phyloP scores from a whole-genome alignment of 805 yeast genomes.

The Kuraishia borneana region DNA sequence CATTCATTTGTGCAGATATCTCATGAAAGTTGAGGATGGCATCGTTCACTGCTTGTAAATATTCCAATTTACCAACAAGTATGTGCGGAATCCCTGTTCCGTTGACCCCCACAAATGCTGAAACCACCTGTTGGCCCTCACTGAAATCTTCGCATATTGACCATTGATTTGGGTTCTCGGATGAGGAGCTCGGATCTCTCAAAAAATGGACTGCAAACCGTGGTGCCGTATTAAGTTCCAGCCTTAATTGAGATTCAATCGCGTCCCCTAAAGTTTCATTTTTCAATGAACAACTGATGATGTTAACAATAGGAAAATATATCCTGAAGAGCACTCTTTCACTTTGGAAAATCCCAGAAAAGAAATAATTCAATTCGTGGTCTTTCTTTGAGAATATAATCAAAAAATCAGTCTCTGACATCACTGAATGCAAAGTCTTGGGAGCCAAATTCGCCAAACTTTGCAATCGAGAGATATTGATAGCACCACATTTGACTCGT shows the following conservation, averaged over 20 bases:
- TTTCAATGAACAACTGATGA: conserved; percentile 44
- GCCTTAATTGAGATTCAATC: conserved; percentile 14
- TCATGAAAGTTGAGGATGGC: conserved; percentile 18
- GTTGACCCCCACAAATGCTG: conserved; percentile 46
- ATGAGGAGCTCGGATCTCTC: conserved; percentile 32
- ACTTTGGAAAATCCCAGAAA: conserved; percentile 59
- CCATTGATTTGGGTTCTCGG: conserved; percentile 53
- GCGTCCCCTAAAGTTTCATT: conserved; percentile 12
- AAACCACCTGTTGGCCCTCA: conserved; percentile 71
- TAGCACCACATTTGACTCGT: conserved; percentile 55
- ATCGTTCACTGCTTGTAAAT: conserved; percentile 20
- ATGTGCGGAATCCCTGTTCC: conserved; percentile 62
- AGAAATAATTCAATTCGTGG: conserved; percentile 66
- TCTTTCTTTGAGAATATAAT: conserved; percentile 63
- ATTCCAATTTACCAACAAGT: conserved; percentile 38
- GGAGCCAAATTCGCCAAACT: conserved; percentile 58
- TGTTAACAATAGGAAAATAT: conserved; percentile 55
- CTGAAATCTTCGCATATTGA: conserved; percentile 76
- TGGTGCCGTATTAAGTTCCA: conserved; percentile 41
- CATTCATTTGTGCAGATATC: not conserved
- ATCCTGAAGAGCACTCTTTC: conserved; percentile 62
- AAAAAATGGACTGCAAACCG: conserved; percentile 70
- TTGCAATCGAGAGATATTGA: conserved; percentile 26
- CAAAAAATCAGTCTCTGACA: conserved; percentile 61
- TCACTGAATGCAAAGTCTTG: conserved; percentile 44